A percentile compares a stretch with the other conserved stretches of the same genome.
phyloP scores from a whole-genome alignment of 2,329 filamentous ascomycete genomes.

The Zelopaecilomyces penicillatus region DNA sequence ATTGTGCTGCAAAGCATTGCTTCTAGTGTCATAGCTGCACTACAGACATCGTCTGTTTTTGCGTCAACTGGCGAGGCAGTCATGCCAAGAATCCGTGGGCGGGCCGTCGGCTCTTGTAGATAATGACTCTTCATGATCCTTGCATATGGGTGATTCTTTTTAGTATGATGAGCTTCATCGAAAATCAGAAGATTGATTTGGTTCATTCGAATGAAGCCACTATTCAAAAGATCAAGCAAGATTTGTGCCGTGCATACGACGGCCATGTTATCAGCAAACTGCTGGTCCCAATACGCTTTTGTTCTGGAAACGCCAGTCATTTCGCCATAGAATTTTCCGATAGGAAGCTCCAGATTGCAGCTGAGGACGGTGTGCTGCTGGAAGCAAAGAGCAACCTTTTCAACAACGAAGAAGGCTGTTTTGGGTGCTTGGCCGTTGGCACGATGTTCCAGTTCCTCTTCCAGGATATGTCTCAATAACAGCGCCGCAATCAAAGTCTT shows the following conservation, averaged over 20 bases:
- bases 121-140: constrained; percentile 87
- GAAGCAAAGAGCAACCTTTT: constrained; percentile 82
- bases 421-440: constrained; percentile 49
- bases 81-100: constrained; percentile 87
- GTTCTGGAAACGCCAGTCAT: constrained; percentile 38
- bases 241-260: constrained; percentile 91
- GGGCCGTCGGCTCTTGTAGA: constrained; percentile 35
- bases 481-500: constrained; percentile 95
- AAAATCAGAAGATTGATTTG: constrained; percentile 88
- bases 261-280: constrained; percentile 60
- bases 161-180: constrained; percentile 93
- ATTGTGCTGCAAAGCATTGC: constrained; percentile 72
- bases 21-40: constrained; percentile 68
- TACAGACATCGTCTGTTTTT: constrained; percentile 56
- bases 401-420: constrained; percentile 80
- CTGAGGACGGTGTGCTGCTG: constrained; percentile 80
- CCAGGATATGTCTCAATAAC: constrained; percentile 66
- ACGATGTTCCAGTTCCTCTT: constrained; percentile 67
- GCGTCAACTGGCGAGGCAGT: constrained; percentile 92
- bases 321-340: constrained; percentile 69
- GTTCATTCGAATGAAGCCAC: constrained; percentile 70
- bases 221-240: constrained; percentile 66
- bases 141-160: constrained; percentile 87
- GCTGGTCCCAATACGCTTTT: constrained; percentile 41
- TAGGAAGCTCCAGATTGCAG: constrained; percentile 68